A percentile compares a stretch with the other conserved stretches of the same genome.
Conservation (phyloP, 176 grass and related monocot species). For the Carex cristatella region DNA sequence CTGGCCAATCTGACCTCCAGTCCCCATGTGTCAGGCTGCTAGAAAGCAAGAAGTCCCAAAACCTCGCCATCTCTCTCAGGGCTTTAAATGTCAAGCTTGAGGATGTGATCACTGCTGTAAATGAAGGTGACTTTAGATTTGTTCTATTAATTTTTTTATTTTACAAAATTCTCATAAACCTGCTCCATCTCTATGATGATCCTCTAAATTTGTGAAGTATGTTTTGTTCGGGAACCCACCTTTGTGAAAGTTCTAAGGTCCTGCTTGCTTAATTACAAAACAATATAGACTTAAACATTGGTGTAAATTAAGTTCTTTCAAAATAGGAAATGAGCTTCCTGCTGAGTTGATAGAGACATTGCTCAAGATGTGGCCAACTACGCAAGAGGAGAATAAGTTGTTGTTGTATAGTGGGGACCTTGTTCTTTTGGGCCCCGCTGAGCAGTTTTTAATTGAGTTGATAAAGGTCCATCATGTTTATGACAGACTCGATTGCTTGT, state of each 20-base stretch:
- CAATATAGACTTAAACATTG: no score
- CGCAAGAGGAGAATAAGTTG: constrained; percentile 71
- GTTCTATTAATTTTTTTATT: not conserved
- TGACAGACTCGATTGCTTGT: constrained; percentile 62
- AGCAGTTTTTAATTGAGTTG: constrained; percentile 63
- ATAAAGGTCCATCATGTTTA: constrained; percentile 65
- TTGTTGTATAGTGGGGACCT: constrained; percentile 61
- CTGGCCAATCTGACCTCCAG: not conserved
- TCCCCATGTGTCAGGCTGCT: constrained; percentile 54
- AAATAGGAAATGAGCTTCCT: constrained; percentile 68
- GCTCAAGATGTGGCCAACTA: constrained; percentile 70
- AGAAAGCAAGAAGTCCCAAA: constrained; percentile 79
- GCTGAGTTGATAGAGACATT: constrained; percentile 69
- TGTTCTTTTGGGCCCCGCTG: constrained; percentile 58
- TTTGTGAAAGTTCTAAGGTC: not conserved
- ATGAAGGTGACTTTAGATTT: constrained; percentile 44
- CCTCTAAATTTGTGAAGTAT: not conserved
- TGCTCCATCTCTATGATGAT: not conserved
- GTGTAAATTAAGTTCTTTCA: not conserved
- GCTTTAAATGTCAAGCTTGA: constrained; percentile 62
- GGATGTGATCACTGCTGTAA: constrained; percentile 50
- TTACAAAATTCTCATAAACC: not conserved
- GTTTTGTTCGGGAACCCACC: not conserved
- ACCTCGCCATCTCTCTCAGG: constrained; percentile 75
- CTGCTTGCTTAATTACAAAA: not conserved